Evolutionary conservation across 2,329 filamentous ascomycete species (phyloP).

Genomic region (Hirsutella minnesotensis): DNA sequence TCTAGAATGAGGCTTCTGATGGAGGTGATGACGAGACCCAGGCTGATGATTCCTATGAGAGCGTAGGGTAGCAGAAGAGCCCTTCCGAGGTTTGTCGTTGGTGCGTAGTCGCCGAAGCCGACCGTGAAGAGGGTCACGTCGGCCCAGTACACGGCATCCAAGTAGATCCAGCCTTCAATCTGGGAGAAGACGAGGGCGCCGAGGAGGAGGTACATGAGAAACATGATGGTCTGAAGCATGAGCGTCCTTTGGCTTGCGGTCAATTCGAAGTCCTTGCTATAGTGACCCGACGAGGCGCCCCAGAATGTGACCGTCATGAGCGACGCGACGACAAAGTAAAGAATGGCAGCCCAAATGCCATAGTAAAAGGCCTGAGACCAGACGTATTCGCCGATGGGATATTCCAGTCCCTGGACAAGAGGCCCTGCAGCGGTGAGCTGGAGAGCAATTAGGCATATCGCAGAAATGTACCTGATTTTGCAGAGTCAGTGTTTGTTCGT

Average conservation of each 20-base stretch:
- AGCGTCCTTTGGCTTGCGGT: conserved; percentile 74
- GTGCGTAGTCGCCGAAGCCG: conserved; percentile 46
- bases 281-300: conserved; percentile 58
- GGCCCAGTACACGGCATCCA: conserved; percentile 71
- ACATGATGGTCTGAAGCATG: conserved; percentile 81
- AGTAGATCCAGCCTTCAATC: conserved; percentile 63
- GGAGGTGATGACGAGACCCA: conserved; percentile 73
- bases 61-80: conserved; percentile 75
- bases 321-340: conserved; percentile 70
- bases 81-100: conserved; percentile 42
- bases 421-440: conserved; percentile 53
- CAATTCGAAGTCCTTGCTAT: conserved; percentile 66
- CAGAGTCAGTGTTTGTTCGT: not conserved
- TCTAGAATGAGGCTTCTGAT: conserved; percentile 57
- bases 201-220: conserved; percentile 68
- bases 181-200: conserved; percentile 65
- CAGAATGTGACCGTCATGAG: conserved; percentile 70
- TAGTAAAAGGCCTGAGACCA: conserved; percentile 82
- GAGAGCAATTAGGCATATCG: conserved; percentile 55
- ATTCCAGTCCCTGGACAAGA: conserved; percentile 21
- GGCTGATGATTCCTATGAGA: conserved; percentile 69
- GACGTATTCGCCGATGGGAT: conserved; percentile 37
- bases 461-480: conserved; percentile 37
- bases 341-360: conserved; percentile 62
- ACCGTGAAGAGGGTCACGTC: conserved; percentile 59